Evolutionary conservation across 768 basidiomycete genomes (phyloP).

Genomic region (Lentinula lateritia): DNA sequence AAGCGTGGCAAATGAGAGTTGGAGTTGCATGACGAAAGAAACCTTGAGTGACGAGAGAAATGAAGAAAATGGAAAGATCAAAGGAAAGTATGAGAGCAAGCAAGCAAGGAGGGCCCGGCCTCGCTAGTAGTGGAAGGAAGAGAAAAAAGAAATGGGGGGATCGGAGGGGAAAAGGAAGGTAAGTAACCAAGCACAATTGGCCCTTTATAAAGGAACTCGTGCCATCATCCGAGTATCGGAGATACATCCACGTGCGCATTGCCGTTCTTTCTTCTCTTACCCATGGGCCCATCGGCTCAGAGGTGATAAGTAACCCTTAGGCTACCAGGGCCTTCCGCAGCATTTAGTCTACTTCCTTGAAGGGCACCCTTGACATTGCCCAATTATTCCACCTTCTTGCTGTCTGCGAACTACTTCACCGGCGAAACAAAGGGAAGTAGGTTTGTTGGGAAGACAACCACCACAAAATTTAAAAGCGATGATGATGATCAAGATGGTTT

Average conservation of each 20-base stretch:
- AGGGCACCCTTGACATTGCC: too few species aligned
- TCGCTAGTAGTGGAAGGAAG: slow-evolving; percentile 19
- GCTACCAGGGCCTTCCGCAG: neutral
- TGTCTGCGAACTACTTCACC: too few species aligned
- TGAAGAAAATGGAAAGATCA: slow-evolving; percentile 16
- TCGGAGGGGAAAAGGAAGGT: neutral
- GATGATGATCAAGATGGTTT: too few species aligned
- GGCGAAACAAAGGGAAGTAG: too few species aligned
- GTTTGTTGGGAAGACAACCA: slow-evolving; percentile 2
- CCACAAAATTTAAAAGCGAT: too few species aligned
- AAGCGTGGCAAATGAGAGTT: slow-evolving; percentile 43
- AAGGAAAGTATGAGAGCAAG: slow-evolving; percentile 17
- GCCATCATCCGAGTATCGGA: neutral
- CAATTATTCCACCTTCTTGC: too few species aligned
- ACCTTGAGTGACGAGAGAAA: slow-evolving; percentile 14
- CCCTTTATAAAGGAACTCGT: neutral
- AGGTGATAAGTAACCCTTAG: too few species aligned
- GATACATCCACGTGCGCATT: neutral
- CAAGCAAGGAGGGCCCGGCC: slow-evolving; percentile 31
- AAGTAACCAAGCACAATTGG: neutral
- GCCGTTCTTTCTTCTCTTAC: too few species aligned
- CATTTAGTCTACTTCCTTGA: neutral
- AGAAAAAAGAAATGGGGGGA: slow-evolving; percentile 9
- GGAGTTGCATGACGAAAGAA: slow-evolving; percentile 47
- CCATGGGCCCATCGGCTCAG: too few species aligned